Base-by-base conservation (phyloP, 2,329 filamentous ascomycete genomes). In the Fusarium brachygibbosum region DNA sequence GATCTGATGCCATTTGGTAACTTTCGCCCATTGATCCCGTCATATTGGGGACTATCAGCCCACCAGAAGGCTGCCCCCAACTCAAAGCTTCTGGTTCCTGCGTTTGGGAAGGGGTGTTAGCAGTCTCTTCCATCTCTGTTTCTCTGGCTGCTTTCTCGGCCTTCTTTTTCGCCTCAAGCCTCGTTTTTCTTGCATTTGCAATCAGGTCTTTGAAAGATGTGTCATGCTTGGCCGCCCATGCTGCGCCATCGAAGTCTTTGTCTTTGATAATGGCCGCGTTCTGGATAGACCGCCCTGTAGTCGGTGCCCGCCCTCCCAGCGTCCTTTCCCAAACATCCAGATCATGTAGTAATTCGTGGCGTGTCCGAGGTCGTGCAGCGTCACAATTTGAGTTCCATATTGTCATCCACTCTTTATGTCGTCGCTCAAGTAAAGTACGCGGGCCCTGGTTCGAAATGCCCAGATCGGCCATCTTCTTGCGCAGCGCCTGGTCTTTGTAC, bases 361-460 rank as follows among this genome's bases (percentile, higher is more conserved):
- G 93, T 13, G 84, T 84, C 76, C 91, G 92, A 0, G 93, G 93
- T 3, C 83, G 83, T 35, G 87, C 87, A 3, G 94, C 91, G 79
- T 99, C 96, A 80, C 94, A 97, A 77, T 99, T 99, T 13, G 97
- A 93, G 78, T 99, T 99, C 91, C 93, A 98, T 19, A 99, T 82
- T 37, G 96, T 98, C 52, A 96, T 86, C 94, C 94, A 99, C 79
- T 99, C 96, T 25, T 88, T 93, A 75, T 98, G 94, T 19, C 97
- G 88, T 69, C 86, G 87, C 76, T 95, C 91, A 55, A 98, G 83
- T 2, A 94, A 83, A 45, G 85, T 82, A 45, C 91, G 91, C 1
- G 85, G 79, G 1, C 96, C 96, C 63, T 82, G 84, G 12, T 85
- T 86, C 0, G 93, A 90, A 58, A 98, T 90, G 1, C 94, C 93